Base-by-base conservation (phyloP, 257 asterid species). In the Salvia splendens region DNA sequence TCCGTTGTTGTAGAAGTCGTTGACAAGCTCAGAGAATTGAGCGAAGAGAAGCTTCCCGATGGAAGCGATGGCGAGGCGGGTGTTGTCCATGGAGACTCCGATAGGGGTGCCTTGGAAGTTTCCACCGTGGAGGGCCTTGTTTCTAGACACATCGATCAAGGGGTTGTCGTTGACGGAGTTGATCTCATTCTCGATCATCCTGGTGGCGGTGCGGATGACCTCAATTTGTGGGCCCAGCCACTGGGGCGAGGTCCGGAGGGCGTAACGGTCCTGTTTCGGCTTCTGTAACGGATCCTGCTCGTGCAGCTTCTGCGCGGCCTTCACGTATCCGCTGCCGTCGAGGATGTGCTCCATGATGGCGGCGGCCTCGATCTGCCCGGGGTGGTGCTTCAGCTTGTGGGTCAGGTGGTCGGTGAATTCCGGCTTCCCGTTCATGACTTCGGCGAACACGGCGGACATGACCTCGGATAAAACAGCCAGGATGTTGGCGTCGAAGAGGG, bases 171-270 rank as follows among this genome's bases (percentile, higher is more conserved):
- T 83, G 5, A 83, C 86, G 0, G 85, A 81, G 73, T 83, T 81
- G 49, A 83, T 83, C 9, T 83, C 88, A 16, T 86, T 38, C 64
- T 83, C 88, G 30, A 83, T 83, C 88, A 83, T 81, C 53, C 78
- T 83, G 0, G 86, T 83, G 0, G 89, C 86, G 2, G 82, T 67
- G 3, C 86, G 82, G 51, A 83, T 78, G 20, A 81, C 86, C 30
- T 83, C 89, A 33, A 83, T 77, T 35, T 83, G 89, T 0, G 89
- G 89, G 8, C 89, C 89, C 2, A 83, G 82, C 88, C 88, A 83
- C 15, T 83, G 88, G 0, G 86, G 88, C 0, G 88, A 81, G 0
- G 88, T 83, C 2, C 84, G 52, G 8, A 84, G 84, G 0, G 89
- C 89, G 16, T 84, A 84, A 1, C 89, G 41, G 32, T 84, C 89